Percentiles rank a stretch among this genome's conserved stretches.
Evolutionary conservation across 805 yeast species (phyloP).

Genomic region (Metschnikowia koreensis): DNA sequence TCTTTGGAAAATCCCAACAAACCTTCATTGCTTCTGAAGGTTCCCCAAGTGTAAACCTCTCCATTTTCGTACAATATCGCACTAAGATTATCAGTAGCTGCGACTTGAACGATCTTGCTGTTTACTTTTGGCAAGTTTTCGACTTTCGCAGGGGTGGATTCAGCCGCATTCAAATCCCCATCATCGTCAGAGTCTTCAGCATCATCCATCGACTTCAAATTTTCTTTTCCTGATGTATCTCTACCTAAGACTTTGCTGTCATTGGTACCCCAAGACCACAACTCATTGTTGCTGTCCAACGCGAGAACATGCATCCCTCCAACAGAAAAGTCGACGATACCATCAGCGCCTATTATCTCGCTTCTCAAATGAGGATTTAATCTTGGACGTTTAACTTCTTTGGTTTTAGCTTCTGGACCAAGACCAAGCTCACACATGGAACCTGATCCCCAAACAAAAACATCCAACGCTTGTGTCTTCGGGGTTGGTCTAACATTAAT

Average conservation of each 20-base stretch:
- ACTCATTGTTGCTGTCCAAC: slow-evolving; percentile 64
- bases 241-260: slow-evolving; percentile 92
- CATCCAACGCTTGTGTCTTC: slow-evolving; percentile 55
- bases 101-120: slow-evolving; percentile 67
- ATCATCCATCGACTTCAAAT: slow-evolving; percentile 64
- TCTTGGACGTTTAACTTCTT: slow-evolving; percentile 95
- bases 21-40: slow-evolving; percentile 93
- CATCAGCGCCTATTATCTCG: slow-evolving; percentile 48
- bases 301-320: slow-evolving; percentile 97
- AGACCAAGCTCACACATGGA: slow-evolving; percentile 96
- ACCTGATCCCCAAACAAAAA: slow-evolving; percentile 95
- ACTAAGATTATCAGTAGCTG: slow-evolving; percentile 90
- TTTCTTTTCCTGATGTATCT: slow-evolving; percentile 65
- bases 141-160: slow-evolving; percentile 84
- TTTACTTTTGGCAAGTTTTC: slow-evolving; percentile 56
- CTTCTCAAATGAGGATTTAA: slow-evolving; percentile 70
- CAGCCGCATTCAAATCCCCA: slow-evolving; percentile 83
- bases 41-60: slow-evolving; percentile 96
- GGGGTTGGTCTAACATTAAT: slow-evolving; percentile 40
- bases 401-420: slow-evolving; percentile 91
- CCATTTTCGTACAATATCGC: slow-evolving; percentile 79
- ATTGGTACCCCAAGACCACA: slow-evolving; percentile 99
- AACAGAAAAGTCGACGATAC: slow-evolving; percentile 82
- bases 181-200: slow-evolving; percentile 51
- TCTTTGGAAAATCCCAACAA: slow-evolving; percentile 75